Evolutionary conservation across 164 flowering plant genomes (phyloP).

Genomic region (Stephania yunnanensis): DNA sequence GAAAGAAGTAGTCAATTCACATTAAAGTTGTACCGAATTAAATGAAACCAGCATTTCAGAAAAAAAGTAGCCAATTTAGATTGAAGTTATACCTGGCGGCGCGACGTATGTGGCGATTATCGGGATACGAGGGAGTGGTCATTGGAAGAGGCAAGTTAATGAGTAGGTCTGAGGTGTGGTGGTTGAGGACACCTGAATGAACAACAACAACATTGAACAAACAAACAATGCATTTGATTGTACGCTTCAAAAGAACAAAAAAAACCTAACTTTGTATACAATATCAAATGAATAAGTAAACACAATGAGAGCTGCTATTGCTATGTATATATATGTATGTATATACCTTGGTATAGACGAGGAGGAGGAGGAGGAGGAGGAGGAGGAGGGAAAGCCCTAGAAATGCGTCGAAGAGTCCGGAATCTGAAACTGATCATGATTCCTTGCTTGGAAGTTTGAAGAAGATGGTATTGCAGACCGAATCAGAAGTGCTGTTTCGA

Average conservation of each 20-base stretch:
- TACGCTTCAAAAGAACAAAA: not conserved
- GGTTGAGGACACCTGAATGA: slow-evolving; percentile 17
- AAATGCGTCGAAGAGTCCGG: too few relatives aligned
- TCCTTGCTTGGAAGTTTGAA: too few relatives aligned
- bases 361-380: too few relatives aligned
- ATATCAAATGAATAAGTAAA: too few relatives aligned
- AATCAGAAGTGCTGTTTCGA: too few relatives aligned
- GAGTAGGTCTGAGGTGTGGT: slow-evolving; percentile 6
- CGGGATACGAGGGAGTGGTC: slow-evolving; percentile 1
- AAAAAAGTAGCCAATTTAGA: not conserved
- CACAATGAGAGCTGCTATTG: too few relatives aligned
- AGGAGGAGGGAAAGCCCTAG: too few relatives aligned
- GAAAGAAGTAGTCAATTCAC: not conserved
- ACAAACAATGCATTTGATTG: not conserved
- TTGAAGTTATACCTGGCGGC: slow-evolving; percentile 20
- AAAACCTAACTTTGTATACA: too few relatives aligned
- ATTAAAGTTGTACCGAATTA: slow-evolving; percentile 17
- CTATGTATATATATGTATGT: too few relatives aligned
- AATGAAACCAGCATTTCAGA: not conserved
- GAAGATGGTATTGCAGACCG: too few relatives aligned
- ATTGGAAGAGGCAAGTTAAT: slow-evolving; percentile 4
- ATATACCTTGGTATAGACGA: too few relatives aligned
- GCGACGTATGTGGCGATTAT: slow-evolving; percentile 3
- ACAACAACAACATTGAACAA: not conserved
- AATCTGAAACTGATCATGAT: too few relatives aligned